Base-by-base conservation (phyloP, 2,329 filamentous ascomycete species). In the Tolypocladium guangdongense region DNA sequence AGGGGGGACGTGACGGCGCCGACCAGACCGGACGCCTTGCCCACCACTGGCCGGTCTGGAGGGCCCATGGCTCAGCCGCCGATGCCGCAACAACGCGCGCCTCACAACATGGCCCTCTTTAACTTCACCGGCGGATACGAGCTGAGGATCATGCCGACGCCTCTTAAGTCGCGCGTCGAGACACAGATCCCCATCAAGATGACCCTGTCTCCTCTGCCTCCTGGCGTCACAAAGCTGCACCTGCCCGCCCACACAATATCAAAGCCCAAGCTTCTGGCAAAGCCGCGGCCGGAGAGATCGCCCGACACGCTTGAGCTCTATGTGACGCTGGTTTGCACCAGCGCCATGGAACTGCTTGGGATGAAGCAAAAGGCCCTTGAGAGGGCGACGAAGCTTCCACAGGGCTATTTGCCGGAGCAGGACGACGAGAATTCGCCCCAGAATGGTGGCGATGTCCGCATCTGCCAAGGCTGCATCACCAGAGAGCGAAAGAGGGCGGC, bases 121-220 rank as follows among this genome's bases (percentile, higher is more conserved):
- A 65, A 60, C 38, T 71, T 68, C 46, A 63, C 60, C 20, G 60
- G 65, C 32, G 61, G 60, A 20, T 77, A 69, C 50, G 70, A 71
- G 50, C 67, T 88, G 39, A 79, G 77, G 14, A 81, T 88, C 45
- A 77, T 84, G 57, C 82, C 83, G 6, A 87, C 82, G 4, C 86
- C 86, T 6, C 66, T 82, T 54, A 97, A 96, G 70, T 96, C 91
- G 18, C 84, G 93, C 24, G 93, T 97, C 20, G 93, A 99, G 73
- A 97, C 93, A 0, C 93, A 97, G 66, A 96, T 97, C 60, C 88
- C 88, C 10, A 89, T 96, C 60, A 86, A 86, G 62, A 78, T 97
- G 69, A 87, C 84, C 0, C 71, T 97, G 39, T 85, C 83, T 54
- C 83, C 87, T 22, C 74, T 95, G 48, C 90, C 91, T 1, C 73